Base-by-base conservation (phyloP, 2,329 filamentous ascomycete species). In the Aquanectria penicillioides region DNA sequence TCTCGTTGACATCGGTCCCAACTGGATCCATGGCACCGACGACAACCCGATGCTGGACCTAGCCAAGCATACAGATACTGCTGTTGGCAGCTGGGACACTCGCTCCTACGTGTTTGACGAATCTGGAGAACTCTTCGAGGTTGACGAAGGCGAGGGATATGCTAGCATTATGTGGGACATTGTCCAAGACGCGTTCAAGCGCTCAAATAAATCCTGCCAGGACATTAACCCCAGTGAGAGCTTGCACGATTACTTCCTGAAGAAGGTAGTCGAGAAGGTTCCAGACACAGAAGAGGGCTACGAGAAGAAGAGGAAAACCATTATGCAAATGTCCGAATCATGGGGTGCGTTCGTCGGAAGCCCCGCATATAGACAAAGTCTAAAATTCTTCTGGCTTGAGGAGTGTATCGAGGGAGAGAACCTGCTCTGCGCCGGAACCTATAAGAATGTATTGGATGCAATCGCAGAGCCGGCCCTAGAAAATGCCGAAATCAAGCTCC, bases 311-410 rank as follows among this genome's bases (percentile, higher is more conserved):
- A 75, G 83, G 28, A 69, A 74, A 13, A 74, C 79, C 10, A 71
- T 86, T 17, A 72, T 83, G 48, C 81, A 85, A 59, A 75, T 85
- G 70, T 84, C 86, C 3, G 84, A 89, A 65, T 81, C 86, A 67
- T 92, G 90, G 89, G 90, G 90, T 2, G 84, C 85, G 0, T 93
- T 91, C 70, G 82, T 92, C 6, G 90, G 90, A 12, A 89, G 83
- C 57, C 83, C 86, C 0, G 79, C 91, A 8, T 76, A 80, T 49
- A 82, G 71, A 22, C 90, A 93, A 71, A 92, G 89, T 66, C 77
- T 93, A 26, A 91, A 88, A 76, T 93, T 87, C 76, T 91, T 92
- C 71, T 92, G 89, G 89, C 72, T 93, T 5, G 90, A 93, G 70
- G 89, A 93, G 73, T 91, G 89, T 64, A 88, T 93, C 49, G 89